Conservation (phyloP, 2,329 filamentous ascomycete genomes). For the Sclerotinia sclerotiorum region DNA sequence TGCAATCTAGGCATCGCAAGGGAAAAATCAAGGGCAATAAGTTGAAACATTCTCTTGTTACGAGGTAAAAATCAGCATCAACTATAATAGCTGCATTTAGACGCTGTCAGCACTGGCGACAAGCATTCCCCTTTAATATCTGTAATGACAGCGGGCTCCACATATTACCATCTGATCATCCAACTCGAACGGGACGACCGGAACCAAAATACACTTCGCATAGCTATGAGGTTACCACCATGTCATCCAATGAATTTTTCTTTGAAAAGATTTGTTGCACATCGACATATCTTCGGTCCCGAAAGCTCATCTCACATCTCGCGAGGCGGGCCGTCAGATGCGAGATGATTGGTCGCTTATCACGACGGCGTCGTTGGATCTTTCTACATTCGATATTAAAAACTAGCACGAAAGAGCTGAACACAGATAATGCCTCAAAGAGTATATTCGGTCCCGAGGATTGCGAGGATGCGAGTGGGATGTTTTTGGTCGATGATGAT, state of each 20-base stretch:
- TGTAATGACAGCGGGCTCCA: neutral
- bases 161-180: neutral
- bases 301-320: neutral
- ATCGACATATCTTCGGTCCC: conserved; percentile 18
- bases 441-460: neutral
- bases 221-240: neutral
- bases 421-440: neutral
- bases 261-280: conserved; percentile 7
- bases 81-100: neutral
- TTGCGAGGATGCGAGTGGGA: neutral
- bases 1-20: no score
- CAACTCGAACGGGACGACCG: neutral
- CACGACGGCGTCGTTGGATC: neutral
- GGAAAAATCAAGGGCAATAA: neutral
- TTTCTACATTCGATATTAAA: neutral
- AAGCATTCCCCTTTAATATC: neutral
- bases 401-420: neutral
- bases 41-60: neutral
- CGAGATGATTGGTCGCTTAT: conserved; percentile 11
- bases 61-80: neutral
- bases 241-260: neutral
- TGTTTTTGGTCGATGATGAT: neutral
- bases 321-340: neutral
- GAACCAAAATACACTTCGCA: neutral
- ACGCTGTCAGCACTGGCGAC: neutral